Base-by-base conservation (phyloP, 345 rosid genomes). In the Lumnitzera racemosa region DNA sequence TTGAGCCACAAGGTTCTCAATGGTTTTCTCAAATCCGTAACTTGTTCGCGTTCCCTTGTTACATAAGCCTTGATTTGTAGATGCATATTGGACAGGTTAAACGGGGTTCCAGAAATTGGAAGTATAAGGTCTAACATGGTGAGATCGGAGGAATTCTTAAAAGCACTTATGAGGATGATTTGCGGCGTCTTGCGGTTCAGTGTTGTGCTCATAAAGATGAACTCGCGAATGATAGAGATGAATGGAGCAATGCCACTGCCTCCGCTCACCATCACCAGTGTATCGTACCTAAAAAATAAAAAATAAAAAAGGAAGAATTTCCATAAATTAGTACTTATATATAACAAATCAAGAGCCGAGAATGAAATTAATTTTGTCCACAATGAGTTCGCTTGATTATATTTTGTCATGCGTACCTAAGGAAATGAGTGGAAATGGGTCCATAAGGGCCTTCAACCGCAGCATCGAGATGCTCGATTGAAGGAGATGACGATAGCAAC, bases 231-330 rank as follows among this genome's bases (percentile, higher is more conserved):
- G 43, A 36, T 36, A 9, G 43, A 36, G 11, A 36, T 36, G 43
- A 36, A 36, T 14, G 98, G 95, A 10, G 98, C 81, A 46, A 91
- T 80, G 25, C 89, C 88, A 53, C 92, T 89, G 17, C 95, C 95
- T 77, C 96, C 98, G 17, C 96, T 83, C 52, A 89, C 66, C 87
- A 89, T 71, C 64, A 86, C 84, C 25, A 89, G 72, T 51, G 55
- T 71, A 4, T 82, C 90, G 56, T 80, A 78, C 80, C 96, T 88
- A 5, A 27, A 27, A 27, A 27, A 5, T n/a, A n/a, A n/a, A n/a
- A n/a, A n/a, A n/a, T n/a, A 27, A 27, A 5, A 27, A 27, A 27
- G 20, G 20, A 20, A 20, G 20, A 20, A 20, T 20, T 20, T 27
- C 31, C 31, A 27, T 27, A 27, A 5, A 2, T 27, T 27, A 27